A percentile compares a stretch with the other conserved stretches of the same genome.
Evolutionary conservation across 192 early-diverging fungal genomes (phyloP).

Genomic region (Linnemannia zychae): DNA sequence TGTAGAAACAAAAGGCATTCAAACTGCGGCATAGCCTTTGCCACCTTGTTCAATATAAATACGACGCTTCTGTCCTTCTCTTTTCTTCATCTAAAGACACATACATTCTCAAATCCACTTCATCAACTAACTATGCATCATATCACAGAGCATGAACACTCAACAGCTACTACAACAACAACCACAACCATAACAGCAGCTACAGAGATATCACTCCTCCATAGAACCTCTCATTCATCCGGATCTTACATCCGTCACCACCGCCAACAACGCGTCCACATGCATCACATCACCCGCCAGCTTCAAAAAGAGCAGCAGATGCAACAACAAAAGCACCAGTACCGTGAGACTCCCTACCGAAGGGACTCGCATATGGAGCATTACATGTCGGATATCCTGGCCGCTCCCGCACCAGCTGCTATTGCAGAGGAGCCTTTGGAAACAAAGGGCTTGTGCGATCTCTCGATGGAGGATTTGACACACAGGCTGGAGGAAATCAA

Average conservation of each 20-base stretch:
- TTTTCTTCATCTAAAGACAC: no score
- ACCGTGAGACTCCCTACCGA: neutral
- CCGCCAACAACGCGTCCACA: neutral
- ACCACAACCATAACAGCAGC: neutral
- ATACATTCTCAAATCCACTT: neutral
- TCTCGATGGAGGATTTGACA: neutral
- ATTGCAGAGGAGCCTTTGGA: neutral
- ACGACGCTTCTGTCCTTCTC: neutral
- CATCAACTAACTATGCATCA: neutral
- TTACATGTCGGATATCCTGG: neutral
- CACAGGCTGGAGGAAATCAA: neutral
- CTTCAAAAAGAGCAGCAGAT: neutral
- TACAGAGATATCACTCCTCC: neutral
- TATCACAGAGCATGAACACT: neutral
- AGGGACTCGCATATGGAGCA: neutral
- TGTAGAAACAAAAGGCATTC: no score
- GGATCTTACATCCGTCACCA: neutral
- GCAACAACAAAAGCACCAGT: neutral
- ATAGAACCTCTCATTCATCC: neutral
- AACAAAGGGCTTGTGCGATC: neutral
- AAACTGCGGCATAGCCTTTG: neutral
- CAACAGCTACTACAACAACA: neutral
- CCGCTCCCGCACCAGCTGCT: neutral
- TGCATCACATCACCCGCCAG: slow-evolving; percentile 1
- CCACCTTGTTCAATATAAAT: neutral